Conservation (phyloP, 2,329 filamentous ascomycete species). For the Epichloe scottii region DNA sequence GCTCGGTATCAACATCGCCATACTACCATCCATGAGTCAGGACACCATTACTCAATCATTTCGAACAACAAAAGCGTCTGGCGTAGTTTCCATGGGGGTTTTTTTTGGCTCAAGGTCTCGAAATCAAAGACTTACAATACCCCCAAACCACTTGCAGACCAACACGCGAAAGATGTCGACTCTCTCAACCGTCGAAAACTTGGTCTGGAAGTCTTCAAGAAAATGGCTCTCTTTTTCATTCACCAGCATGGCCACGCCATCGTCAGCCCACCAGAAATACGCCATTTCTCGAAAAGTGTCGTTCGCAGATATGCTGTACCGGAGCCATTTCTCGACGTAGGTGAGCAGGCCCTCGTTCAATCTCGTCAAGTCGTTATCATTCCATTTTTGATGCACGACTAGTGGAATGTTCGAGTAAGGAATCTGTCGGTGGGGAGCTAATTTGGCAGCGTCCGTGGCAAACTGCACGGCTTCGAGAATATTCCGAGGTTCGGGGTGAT, state of each 20-base stretch:
- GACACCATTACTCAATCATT: too few species aligned
- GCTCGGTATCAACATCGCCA: constrained; percentile 14
- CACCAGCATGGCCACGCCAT: constrained; percentile 10
- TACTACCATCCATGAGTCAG: constrained; percentile 6
- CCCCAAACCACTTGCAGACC: constrained; percentile 13
- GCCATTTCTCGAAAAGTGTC: constrained; percentile 10
- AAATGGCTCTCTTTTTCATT: constrained; percentile 10
- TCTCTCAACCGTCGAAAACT: constrained; percentile 12
- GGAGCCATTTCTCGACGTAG: constrained; percentile 14
- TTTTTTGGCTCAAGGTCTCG: neutral
- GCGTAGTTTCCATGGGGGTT: too few species aligned
- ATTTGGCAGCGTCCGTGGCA: constrained; percentile 9
- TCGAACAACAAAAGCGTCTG: too few species aligned
- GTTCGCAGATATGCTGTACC: constrained; percentile 4
- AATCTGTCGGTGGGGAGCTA: constrained; percentile 7
- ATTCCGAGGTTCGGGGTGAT: constrained; percentile 7
- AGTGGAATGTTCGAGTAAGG: constrained; percentile 14
- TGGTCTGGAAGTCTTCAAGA: constrained; percentile 6
- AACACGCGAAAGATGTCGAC: constrained; percentile 14
- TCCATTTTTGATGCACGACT: constrained; percentile 13
- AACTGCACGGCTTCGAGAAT: constrained; percentile 12
- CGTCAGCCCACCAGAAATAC: constrained; percentile 14
- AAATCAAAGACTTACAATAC: constrained; percentile 10
- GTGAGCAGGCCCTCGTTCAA: constrained; percentile 10
- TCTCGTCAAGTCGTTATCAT: constrained; percentile 7